Base-by-base conservation (phyloP, 805 yeast species). In the Lipomyces chichibuensis region DNA sequence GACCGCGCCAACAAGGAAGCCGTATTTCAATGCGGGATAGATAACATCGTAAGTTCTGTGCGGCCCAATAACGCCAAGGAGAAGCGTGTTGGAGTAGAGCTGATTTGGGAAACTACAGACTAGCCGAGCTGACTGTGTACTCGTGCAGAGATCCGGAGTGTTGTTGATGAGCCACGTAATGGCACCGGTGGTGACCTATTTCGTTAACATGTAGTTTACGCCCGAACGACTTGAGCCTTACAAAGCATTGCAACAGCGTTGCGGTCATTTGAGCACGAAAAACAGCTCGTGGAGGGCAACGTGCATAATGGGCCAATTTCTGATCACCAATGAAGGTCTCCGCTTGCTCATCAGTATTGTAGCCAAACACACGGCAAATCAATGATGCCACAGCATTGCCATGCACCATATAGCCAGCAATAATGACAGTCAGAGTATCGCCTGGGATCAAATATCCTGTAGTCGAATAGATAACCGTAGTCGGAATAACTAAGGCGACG, bases 1-100 rank as follows among this genome's bases (percentile, higher is more conserved):
- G 65, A 82, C 68, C 8, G 83, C 84, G 17, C 92, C 92, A 20
- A 86, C 71, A 32, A 86, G 73, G 75, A 88, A 87, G 68, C 88
- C 84, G 82, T 84, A 87, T 71, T 86, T 81, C 62, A 87, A 75
- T 1, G 82, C 80, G 1, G 85, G 83, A 74, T 87, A 87, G 27
- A 85, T 75, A 2, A 84, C 83, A 23, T 78, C 74, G 73, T 87
- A 87, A 52, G 86, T 85, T 69, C 87, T 82, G 33, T 82, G 80
- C 1, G 91, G 90, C 4, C 91, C 90, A 70, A 88, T 82, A 6
- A 80, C 74, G 63, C 90, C 91, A 90, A 90, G 87, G 51, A 86
- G 75, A 25, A 87, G 81, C 0, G 89, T 83, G 2, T 90, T 84
- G 52, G 82, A 79, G 76, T 80, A 86, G 74, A 84, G 85, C 14